These are phyloP conservation scores for Brasilioporus rufonigricans DNA, from an alignment of 768 basidiomycete species.

Conservation along the genomic window DNA sequence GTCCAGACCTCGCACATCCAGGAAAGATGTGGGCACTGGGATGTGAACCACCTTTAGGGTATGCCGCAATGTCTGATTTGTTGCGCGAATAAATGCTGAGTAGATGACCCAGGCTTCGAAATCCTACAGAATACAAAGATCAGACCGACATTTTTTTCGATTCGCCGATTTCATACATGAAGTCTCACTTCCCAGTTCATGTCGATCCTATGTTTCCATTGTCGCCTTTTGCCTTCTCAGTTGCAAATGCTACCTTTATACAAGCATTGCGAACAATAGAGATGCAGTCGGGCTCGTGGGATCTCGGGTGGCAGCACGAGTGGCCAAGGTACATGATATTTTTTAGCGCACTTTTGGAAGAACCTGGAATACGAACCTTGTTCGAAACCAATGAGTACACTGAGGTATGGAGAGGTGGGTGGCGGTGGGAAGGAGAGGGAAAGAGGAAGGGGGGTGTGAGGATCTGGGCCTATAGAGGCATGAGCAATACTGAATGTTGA, in stretches of 20 bases:
- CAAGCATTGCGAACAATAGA: constrained; percentile 30
- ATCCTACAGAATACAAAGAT: constrained; percentile 61
- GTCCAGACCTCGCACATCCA: constrained; percentile 50
- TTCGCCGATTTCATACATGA: constrained; percentile 66
- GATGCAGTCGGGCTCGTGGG: constrained; percentile 13
- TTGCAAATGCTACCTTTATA: constrained; percentile 40
- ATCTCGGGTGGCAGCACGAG: constrained; percentile 56
- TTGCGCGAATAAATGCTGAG: constrained; percentile 6
- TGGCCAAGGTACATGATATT: constrained; percentile 84
- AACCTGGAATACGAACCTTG: constrained; percentile 45
- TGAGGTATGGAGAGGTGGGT: constrained; percentile 63
- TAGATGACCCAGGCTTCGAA: constrained; percentile 36
- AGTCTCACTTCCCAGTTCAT: constrained; percentile 57
- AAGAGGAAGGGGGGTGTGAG: constrained; percentile 62
- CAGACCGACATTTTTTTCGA: constrained; percentile 82
- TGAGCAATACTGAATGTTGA: not conserved
- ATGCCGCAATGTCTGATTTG: constrained; percentile 28
- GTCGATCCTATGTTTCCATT: constrained; percentile 66
- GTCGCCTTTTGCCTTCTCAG: constrained; percentile 53
- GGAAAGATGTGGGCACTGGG: constrained; percentile 79
- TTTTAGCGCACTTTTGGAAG: constrained; percentile 74
- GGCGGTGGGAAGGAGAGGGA: constrained; percentile 70
- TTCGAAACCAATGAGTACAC: constrained; percentile 57
- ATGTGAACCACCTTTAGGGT: constrained; percentile 92
- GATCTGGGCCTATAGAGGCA: constrained; percentile 51